A percentile compares a stretch with the other conserved stretches of the same genome.
Evolutionary conservation across 306 rosid species (phyloP).

Genomic region (Cucurbita maxima): DNA sequence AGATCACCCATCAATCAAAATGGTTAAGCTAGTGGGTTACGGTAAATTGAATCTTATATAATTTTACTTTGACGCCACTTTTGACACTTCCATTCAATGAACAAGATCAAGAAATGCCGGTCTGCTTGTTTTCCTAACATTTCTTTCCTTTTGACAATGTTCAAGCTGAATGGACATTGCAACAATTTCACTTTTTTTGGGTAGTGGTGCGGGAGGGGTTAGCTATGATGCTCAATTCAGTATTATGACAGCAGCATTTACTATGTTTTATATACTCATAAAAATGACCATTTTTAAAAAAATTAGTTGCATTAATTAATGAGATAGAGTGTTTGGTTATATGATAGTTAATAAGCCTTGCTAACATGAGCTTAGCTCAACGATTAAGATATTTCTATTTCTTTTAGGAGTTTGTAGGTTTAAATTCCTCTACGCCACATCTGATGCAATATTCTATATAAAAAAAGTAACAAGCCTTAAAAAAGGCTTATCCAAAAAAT

Average conservation of each 20-base stretch:
- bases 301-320: background rate
- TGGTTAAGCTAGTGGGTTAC: too few relatives aligned
- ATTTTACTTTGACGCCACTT: background rate
- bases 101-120: background rate
- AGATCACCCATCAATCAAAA: background rate
- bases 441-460: background rate
- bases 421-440: background rate
- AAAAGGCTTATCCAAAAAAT: background rate
- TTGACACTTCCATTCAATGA: background rate
- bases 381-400: background rate
- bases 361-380: background rate
- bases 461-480: background rate
- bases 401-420: background rate
- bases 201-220: background rate
- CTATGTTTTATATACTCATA: background rate
- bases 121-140: background rate
- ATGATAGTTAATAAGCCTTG: background rate
- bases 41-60: too few relatives aligned
- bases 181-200: background rate
- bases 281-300: background rate
- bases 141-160: background rate
- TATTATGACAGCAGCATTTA: background rate
- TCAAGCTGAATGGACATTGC: background rate
- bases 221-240: background rate
- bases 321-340: background rate